Evolutionary conservation across 164 flowering plant species (phyloP), one percentile per base, ranked within the genome.

Genomic region (Aristolochia californica): DNA sequence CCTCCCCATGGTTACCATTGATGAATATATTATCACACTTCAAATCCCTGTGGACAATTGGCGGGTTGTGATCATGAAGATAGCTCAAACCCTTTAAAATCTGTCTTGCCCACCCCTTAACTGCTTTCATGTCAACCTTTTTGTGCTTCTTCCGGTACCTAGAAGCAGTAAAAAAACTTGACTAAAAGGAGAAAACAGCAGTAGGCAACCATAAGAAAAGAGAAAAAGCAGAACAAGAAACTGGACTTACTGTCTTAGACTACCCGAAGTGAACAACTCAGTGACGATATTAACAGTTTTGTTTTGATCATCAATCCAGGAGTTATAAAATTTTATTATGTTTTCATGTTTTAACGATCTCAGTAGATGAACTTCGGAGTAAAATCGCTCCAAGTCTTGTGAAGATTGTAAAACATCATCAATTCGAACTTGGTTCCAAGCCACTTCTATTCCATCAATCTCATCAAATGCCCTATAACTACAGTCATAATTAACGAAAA

Each of bases 231-330:
- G 53, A 34, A 23, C 10, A 9, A 18, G 16, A 57, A 20, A 47
- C 13, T 48, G 16, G 55, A 72, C 87, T 64, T 70, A 85, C 88
- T 77, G 86, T 67, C 86, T 76, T 60, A 85, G 70, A 70, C 79
- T 83, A 14, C 91, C 91, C 15, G 91, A 85, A 50, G 86, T 78
- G 70, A 79, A 82, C 56, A 83, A 67, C 73, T 85, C 91, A 16
- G 88, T 83, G 30, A 85, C 77, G 51, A 83, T 82, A 57, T 85
- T 79, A 13, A 81, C 67, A 10, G 86, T 81, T 69, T 70, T 83
- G 40, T 77, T 81, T 58, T 67, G 62, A 40, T 80, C 75, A 63
- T 85, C 88, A 30, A 80, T 66, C 91, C 91, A 85, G 10, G 86
- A 83, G 62, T 77, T 78, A 53, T 75, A 81, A 56, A 79, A 75